Evolutionary conservation across 495 filamentous ascomycete genomes (phyloP).

Genomic region (Neurospora sp.): DNA sequence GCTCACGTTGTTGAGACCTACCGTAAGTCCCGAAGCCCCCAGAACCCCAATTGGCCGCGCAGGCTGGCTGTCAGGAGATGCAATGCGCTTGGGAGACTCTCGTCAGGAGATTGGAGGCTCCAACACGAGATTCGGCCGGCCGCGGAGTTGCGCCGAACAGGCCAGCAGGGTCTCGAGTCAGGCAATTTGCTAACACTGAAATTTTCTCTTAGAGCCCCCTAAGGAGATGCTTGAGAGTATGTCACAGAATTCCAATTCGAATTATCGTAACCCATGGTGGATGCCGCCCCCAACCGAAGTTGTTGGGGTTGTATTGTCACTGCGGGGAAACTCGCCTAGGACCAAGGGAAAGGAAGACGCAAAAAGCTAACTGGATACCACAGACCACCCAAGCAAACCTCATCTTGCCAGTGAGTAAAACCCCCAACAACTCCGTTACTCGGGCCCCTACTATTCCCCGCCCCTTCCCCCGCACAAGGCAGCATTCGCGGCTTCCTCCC

Average conservation of each 20-base stretch:
- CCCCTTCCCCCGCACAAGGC: neutral
- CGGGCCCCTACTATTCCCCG: neutral
- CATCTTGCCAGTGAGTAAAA: slow-evolving; percentile 39
- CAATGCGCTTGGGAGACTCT: neutral
- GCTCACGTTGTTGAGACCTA: slow-evolving; percentile 80
- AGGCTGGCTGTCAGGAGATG: neutral
- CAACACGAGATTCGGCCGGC: neutral
- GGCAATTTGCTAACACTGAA: slow-evolving; percentile 4
- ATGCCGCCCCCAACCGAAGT: neutral
- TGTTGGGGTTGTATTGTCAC: slow-evolving; percentile 10
- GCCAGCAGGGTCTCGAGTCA: neutral
- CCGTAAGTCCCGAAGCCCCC: slow-evolving; percentile 33
- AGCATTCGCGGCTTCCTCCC: neutral
- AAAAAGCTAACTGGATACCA: slow-evolving; percentile 22
- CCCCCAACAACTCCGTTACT: neutral
- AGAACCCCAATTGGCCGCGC: slow-evolving; percentile 7
- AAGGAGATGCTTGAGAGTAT: slow-evolving; percentile 54
- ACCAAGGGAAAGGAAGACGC: slow-evolving; percentile 13
- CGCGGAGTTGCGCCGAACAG: neutral
- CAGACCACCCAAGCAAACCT: slow-evolving; percentile 51
- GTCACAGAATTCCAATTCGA: slow-evolving; percentile 15
- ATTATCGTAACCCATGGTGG: neutral
- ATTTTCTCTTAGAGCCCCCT: slow-evolving; percentile 34
- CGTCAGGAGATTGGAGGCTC: neutral
- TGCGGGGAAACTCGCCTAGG: slow-evolving; percentile 18